Base-by-base conservation (phyloP, 768 basidiomycete genomes). In the Macrocybe gigantea region DNA sequence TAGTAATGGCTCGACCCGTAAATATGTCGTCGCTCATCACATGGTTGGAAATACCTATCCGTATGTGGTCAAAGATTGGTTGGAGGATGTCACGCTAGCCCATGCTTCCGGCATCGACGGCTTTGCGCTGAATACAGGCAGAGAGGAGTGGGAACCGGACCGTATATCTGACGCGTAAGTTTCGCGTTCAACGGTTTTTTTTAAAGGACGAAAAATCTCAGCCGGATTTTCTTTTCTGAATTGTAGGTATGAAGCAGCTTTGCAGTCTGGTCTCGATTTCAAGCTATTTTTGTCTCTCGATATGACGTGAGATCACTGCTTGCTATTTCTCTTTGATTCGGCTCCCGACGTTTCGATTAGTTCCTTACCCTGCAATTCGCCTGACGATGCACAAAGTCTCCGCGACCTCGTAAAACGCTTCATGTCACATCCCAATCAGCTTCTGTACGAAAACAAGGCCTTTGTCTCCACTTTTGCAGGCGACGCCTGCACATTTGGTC, bases 281-380 rank as follows among this genome's bases (percentile, higher is more conserved):
- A 82, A 85, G 60, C 66, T 91, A 43, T 89, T 88, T 65, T 56
- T 90, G 50, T 88, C 84, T 10, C 77, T 90, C 42, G 88, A 91
- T 57, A 88, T 88, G 88, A 67, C 80, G 81, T 85, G 56, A 55
- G 72, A 74, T 45, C 15, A 10, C 42, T 22, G 42, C 22, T 35
- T 47, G 32, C 37, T 9, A 32, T 15, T 9, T 40, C n/a, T 34
- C 44, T 5, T 22, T 15, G 5, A 34, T 6, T 36, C 22, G 35
- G 44, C 29, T 53, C 40, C 39, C 41, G 44, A 10, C 37, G 14
- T 29, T 22, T 3, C 13, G 38, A 47, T 22, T 41, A 84, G 82
- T 4, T 75, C 75, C 3, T 62, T 84, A 41, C 75, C 82, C 5
- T 84, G 85, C 53, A 60, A 57, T 6, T 69, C 70, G 11, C 53